These are phyloP conservation scores for Otatea glauca DNA, from an alignment of 176 grass and related monocot genomes.

Conservation along the genomic window DNA sequence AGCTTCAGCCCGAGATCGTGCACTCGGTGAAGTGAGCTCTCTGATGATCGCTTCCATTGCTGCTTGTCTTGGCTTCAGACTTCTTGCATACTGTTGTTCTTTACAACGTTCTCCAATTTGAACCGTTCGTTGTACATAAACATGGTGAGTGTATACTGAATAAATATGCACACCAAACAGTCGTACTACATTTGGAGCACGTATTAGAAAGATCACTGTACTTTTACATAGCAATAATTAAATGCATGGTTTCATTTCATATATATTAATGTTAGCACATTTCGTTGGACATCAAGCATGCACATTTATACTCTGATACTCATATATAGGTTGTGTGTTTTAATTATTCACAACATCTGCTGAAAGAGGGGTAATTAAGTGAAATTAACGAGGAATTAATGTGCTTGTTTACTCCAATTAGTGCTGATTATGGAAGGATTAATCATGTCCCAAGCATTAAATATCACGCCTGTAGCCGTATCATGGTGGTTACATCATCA, in stretches of 20 bases:
- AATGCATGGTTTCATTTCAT: background rate
- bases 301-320: background rate
- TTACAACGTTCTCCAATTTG: too few relatives aligned
- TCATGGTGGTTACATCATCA: background rate
- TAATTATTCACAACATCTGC: background rate
- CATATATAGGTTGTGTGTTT: too few relatives aligned
- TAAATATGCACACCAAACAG: background rate
- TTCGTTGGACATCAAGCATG: background rate
- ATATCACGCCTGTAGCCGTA: background rate
- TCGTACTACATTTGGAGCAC: background rate
- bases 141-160: background rate
- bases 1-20: too few relatives aligned
- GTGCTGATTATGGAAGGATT: background rate
- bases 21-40: too few relatives aligned
- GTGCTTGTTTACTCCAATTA: background rate
- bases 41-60: too few relatives aligned
- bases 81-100: too few relatives aligned
- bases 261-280: too few relatives aligned
- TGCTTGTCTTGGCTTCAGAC: too few relatives aligned
- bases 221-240: background rate
- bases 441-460: constrained; percentile 16
- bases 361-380: background rate
- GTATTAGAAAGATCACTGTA: background rate
- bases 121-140: too few relatives aligned
- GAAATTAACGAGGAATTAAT: background rate